Conservation (phyloP, 441 rosid species). For the Aquilaria agallochum region DNA sequence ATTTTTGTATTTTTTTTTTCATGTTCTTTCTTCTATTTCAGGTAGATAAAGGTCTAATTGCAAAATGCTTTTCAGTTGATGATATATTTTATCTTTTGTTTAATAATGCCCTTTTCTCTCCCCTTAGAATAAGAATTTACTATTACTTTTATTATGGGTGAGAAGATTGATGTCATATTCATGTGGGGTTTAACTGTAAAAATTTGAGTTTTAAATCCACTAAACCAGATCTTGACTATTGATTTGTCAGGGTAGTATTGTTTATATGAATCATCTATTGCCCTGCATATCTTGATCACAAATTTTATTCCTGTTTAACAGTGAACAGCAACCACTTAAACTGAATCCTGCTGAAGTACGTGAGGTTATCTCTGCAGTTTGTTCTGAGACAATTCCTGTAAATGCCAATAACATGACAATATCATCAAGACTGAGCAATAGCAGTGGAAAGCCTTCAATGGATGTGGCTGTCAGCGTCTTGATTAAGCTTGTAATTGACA, state of each 20-base stretch:
- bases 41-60: no score
- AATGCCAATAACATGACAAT: conserved; percentile 62
- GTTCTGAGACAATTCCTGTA: conserved; percentile 73
- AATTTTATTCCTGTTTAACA: conserved; percentile 35
- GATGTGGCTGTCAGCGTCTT: conserved; percentile 99
- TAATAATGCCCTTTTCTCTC: not conserved
- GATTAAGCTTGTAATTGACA: conserved; percentile 95
- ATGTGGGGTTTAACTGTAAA: no score
- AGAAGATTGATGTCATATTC: no score
- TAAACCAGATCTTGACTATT: no score
- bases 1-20: no score
- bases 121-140: conserved; percentile 4
- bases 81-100: no score
- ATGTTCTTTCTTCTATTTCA: no score
- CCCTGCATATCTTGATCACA: conserved; percentile 19
- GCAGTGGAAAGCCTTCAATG: conserved; percentile 84
- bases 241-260: no score
- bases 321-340: conserved; percentile 96
- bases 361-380: conserved; percentile 96
- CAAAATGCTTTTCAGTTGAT: no score
- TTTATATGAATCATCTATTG: not conserved
- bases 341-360: conserved; percentile 85
- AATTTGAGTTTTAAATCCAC: no score
- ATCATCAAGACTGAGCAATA: conserved; percentile 79
- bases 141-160: not conserved